These are phyloP conservation scores for Chloranthus sessilifolius DNA, from an alignment of 164 flowering plant genomes.

Conservation along the genomic window DNA sequence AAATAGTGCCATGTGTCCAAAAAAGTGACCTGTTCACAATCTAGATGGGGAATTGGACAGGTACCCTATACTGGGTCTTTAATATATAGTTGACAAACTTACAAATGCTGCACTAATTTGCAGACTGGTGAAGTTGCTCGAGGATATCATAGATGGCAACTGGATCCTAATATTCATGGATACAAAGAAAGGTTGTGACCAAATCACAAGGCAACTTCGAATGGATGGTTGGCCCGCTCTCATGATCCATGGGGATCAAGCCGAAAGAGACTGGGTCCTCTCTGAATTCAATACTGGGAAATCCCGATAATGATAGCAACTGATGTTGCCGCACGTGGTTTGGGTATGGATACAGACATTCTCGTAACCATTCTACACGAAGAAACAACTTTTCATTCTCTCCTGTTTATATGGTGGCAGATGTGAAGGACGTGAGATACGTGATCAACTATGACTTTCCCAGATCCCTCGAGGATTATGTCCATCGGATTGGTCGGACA, in stretches of 20 bases:
- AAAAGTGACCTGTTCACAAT: too few relatives aligned
- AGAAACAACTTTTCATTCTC: background rate
- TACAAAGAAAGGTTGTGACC: conserved; percentile 99
- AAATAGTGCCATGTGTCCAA: too few relatives aligned
- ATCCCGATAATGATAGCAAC: conserved; percentile 99
- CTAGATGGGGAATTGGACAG: too few relatives aligned
- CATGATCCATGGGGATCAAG: conserved; percentile 98
- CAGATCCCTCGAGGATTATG: conserved; percentile 95
- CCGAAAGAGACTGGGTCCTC: conserved; percentile 99
- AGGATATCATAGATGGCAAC: conserved; percentile 99
- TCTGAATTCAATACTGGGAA: conserved; percentile 96
- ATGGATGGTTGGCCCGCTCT: conserved; percentile 99
- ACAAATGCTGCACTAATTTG: too few relatives aligned
- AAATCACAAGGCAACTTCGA: conserved; percentile 90
- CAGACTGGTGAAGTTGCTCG: conserved; percentile 86
- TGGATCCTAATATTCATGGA: conserved; percentile 94
- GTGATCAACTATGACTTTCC: conserved; percentile 96
- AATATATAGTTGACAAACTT: too few relatives aligned
- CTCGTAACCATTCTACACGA: background rate
- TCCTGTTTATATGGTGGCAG: conserved; percentile 30
- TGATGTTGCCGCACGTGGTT: conserved; percentile 98
- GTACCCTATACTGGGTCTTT: too few relatives aligned
- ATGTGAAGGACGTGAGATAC: conserved; percentile 93
- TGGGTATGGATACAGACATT: conserved; percentile 48
- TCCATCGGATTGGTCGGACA: conserved; percentile 94